phyloP scores from a whole-genome alignment of 495 filamentous ascomycete species.

The Aspergillus olivimuriae region DNA sequence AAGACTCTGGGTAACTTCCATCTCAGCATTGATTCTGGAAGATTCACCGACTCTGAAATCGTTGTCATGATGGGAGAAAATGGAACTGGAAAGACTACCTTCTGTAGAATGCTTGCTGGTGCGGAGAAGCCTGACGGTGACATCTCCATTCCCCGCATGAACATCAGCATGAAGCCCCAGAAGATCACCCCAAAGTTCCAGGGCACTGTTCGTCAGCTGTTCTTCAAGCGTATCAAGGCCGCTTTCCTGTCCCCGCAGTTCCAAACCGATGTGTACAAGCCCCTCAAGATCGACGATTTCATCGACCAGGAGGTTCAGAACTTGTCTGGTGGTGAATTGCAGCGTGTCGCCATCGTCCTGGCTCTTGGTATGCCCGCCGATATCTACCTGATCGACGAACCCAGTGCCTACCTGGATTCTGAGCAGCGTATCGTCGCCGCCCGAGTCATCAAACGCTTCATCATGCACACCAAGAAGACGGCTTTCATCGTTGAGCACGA shows the following conservation, averaged over 20 bases:
- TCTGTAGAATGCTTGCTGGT: slow-evolving; percentile 93
- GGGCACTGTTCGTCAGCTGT: slow-evolving; percentile 88
- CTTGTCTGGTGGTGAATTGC: slow-evolving; percentile 96
- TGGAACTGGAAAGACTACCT: slow-evolving; percentile 93
- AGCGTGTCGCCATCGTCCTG: slow-evolving; percentile 95
- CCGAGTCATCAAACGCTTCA: slow-evolving; percentile 97
- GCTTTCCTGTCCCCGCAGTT: slow-evolving; percentile 95
- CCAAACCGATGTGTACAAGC: slow-evolving; percentile 99
- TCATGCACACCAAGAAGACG: slow-evolving; percentile 99
- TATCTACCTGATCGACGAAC: slow-evolving; percentile 98
- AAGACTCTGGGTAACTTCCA: slow-evolving; percentile 92
- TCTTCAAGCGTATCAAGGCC: slow-evolving; percentile 96
- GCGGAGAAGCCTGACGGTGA: slow-evolving; percentile 79
- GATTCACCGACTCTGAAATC: slow-evolving; percentile 96
- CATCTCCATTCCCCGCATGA: slow-evolving; percentile 79
- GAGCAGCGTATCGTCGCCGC: slow-evolving; percentile 98
- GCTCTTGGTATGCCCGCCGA: slow-evolving; percentile 94
- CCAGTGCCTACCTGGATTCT: slow-evolving; percentile 90
- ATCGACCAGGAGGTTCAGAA: slow-evolving; percentile 99
- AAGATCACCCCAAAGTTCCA: slow-evolving; percentile 98
- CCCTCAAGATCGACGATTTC: slow-evolving; percentile 94
- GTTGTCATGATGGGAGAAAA: slow-evolving; percentile 99
- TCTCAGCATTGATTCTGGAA: slow-evolving; percentile 69
- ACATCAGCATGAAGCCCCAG: slow-evolving; percentile 98
- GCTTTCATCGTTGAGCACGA: slow-evolving; percentile 99